phyloP scores from a whole-genome alignment of 768 basidiomycete species.

The Gloeophyllum trabeum region DNA sequence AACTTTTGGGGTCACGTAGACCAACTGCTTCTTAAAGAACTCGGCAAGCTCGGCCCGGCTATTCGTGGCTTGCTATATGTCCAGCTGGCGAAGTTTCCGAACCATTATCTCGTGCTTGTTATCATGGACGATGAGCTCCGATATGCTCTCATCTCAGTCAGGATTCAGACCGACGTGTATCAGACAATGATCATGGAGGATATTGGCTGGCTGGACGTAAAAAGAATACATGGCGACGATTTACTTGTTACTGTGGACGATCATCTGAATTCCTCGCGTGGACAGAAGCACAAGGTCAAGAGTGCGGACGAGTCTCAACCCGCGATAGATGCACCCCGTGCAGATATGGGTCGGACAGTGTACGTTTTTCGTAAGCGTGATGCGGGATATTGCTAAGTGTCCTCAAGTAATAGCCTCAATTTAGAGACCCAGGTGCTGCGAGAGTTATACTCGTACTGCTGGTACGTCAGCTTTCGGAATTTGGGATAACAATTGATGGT shows the following conservation, averaged over 20 bases:
- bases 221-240: conserved; percentile 39
- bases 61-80: conserved; percentile 61
- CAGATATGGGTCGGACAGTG: too few relatives aligned
- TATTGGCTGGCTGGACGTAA: conserved; percentile 69
- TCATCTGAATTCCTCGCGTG: background rate
- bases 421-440: conserved; percentile 63
- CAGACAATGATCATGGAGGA: conserved; percentile 61
- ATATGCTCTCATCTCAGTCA: conserved; percentile 71
- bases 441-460: conserved; percentile 81
- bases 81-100: conserved; percentile 64
- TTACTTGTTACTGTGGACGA: conserved; percentile 9
- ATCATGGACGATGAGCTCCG: conserved; percentile 69
- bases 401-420: conserved; percentile 31
- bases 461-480: conserved; percentile 31
- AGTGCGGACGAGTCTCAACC: too few relatives aligned
- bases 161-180: conserved; percentile 41
- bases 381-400: background rate
- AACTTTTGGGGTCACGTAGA: background rate
- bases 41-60: conserved; percentile 55
- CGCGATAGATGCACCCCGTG: too few relatives aligned
- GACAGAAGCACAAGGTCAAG: too few relatives aligned
- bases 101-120: conserved; percentile 78
- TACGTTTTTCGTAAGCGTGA: background rate
- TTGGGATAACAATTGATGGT: background rate
- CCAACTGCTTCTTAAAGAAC: conserved; percentile 30